Evolutionary conservation across 2,329 filamentous ascomycete genomes (phyloP), one percentile per base, ranked within the genome.

Genomic region (Talaromyces atroroseus): DNA sequence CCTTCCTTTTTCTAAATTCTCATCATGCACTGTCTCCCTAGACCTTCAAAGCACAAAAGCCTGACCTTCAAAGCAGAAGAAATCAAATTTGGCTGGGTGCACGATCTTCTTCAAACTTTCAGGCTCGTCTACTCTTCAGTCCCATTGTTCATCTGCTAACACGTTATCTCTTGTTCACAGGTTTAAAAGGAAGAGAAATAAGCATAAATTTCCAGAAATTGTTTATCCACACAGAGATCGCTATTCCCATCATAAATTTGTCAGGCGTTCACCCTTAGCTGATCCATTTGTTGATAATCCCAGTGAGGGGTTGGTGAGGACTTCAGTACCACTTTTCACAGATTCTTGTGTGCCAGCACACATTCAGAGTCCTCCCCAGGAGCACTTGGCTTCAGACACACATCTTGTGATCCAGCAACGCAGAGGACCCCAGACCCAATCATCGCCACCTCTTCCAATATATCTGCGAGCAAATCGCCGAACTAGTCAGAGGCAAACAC

Each of bases 61-160:
- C 51, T 53, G 36, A 53, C 51, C 20, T 29, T 42, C 20, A 47
- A 47, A 32, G 29, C 42, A 53, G 51, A 23, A 47, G 34, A 53
- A 20, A 32, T 20, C 7, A 53, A 29, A 29, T 10, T 23, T n/a
- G 24, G 21, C 36, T 53, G 51, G 29, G 34, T 47, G 34, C 16
- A 36, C 5, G 20, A 20, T 18, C 7, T 24, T 16, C 32, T 47
- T 53, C 51, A 23, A 18, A 18, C 40, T 7, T n/a, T 47, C 29
- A 47, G 42, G 51, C 47, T 21, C 29, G 42, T 48, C 42, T 38
- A 10, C n/a, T 16, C 14, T n/a, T 34, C 18, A 23, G 18, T 44
- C 3, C n/a, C n/a, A n/a, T 12, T 18, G 2, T 23, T 44, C 40
- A 20, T 12, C 20, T 21, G 12, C 20, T 44, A 12, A 44, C 40